Evolutionary conservation across 2,329 filamentous ascomycete genomes (phyloP).

Genomic region (Cladosporium sp.): DNA sequence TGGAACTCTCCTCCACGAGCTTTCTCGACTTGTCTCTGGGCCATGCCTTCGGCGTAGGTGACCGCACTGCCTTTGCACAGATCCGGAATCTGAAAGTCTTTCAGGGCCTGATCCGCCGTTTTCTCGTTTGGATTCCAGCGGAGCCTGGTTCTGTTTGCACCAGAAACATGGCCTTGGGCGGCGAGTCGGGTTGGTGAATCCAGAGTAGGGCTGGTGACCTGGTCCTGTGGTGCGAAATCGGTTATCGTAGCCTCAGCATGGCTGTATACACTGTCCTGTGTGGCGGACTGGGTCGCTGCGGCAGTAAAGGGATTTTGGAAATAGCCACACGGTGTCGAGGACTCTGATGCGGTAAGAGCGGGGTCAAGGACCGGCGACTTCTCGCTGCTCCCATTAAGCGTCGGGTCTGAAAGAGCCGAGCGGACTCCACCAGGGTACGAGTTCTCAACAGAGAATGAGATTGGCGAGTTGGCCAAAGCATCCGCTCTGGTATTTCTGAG

Average conservation of each 20-base stretch:
- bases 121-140: slow-evolving; percentile 13
- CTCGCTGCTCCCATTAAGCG: not conserved
- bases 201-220: not conserved
- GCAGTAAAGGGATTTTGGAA: not conserved
- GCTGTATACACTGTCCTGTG: not conserved
- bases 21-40: slow-evolving; percentile 34
- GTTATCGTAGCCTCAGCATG: not conserved
- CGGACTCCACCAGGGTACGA: not conserved
- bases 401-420: not conserved
- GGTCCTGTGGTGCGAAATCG: not conserved
- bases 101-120: slow-evolving; percentile 11
- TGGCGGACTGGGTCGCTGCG: not conserved
- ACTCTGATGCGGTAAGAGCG: not conserved
- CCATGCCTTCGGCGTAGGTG: slow-evolving; percentile 20
- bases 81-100: slow-evolving; percentile 19
- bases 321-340: not conserved
- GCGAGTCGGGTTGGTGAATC: not conserved
- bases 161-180: not conserved
- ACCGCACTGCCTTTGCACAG: slow-evolving; percentile 19
- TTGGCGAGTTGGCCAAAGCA: too few species aligned
- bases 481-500: too few species aligned
- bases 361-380: not conserved
- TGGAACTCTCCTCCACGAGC: slow-evolving; percentile 35
- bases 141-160: slow-evolving; percentile 8
- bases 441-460: not conserved